Evolutionary conservation across 164 flowering plant genomes (phyloP).

Genomic region (Protea cynaroides): DNA sequence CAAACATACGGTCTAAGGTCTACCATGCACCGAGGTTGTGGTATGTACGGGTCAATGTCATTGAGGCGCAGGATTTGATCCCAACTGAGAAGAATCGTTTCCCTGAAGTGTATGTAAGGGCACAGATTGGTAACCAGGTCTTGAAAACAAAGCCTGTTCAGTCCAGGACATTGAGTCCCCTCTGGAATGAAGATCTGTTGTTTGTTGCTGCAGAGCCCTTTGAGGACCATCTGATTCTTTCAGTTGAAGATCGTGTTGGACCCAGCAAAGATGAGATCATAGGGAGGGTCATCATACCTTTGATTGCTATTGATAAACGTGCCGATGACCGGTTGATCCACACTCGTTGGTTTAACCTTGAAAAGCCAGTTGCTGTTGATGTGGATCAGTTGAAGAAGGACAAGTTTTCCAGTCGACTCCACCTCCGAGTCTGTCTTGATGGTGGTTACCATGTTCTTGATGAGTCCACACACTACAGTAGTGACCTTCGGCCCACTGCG

Average conservation of each 20-base stretch:
- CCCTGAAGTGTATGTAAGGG: slow-evolving; percentile 74
- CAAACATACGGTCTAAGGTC: slow-evolving; percentile 74
- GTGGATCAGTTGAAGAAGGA: slow-evolving; percentile 76
- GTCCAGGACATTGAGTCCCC: slow-evolving; percentile 48
- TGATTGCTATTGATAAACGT: slow-evolving; percentile 57
- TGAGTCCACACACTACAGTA: slow-evolving; percentile 86
- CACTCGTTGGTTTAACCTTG: slow-evolving; percentile 76
- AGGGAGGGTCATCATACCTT: slow-evolving; percentile 68
- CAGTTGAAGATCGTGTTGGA: slow-evolving; percentile 81
- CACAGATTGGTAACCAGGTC: slow-evolving; percentile 73
- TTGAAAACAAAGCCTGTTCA: slow-evolving; percentile 65
- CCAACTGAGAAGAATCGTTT: slow-evolving; percentile 61
- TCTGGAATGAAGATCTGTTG: slow-evolving; percentile 86
- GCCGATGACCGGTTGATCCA: slow-evolving; percentile 79
- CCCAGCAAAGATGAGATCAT: slow-evolving; percentile 85
- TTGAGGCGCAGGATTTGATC: slow-evolving; percentile 88
- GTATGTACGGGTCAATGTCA: slow-evolving; percentile 83
- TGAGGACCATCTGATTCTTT: slow-evolving; percentile 71
- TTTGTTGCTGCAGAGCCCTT: slow-evolving; percentile 95
- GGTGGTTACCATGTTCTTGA: slow-evolving; percentile 97
- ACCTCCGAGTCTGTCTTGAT: slow-evolving; percentile 75
- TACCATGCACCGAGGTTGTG: slow-evolving; percentile 87
- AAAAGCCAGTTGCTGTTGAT: slow-evolving; percentile 69
- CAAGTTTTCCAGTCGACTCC: slow-evolving; percentile 68
- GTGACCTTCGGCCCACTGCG: slow-evolving; percentile 91